phyloP scores from a whole-genome alignment of 768 basidiomycete species.

The Scleroderma citrinum region DNA sequence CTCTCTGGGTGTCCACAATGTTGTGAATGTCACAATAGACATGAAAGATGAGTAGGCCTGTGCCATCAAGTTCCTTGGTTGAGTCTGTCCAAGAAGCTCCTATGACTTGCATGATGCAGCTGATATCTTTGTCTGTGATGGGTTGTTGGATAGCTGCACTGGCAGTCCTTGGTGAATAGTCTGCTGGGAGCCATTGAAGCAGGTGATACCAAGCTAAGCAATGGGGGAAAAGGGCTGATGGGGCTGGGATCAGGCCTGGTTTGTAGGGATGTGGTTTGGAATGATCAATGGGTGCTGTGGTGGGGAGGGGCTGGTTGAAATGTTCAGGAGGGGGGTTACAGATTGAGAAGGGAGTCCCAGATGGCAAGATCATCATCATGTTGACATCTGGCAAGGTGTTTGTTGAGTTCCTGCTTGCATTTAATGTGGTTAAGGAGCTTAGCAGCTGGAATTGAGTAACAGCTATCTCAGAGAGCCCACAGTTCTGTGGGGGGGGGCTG shows the following conservation, averaged over 20 bases:
- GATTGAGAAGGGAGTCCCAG: slow-evolving; percentile 6
- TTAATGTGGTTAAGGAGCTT: background rate
- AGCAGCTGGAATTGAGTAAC: background rate
- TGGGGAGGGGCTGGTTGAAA: too few relatives aligned
- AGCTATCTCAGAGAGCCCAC: background rate
- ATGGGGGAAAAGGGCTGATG: slow-evolving; percentile 8
- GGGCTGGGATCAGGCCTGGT: slow-evolving; percentile 11
- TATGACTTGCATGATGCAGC: slow-evolving; percentile 20
- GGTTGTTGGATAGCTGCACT: slow-evolving; percentile 12
- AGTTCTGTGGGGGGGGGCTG: background rate
- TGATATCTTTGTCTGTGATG: background rate
- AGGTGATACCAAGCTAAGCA: slow-evolving; percentile 26
- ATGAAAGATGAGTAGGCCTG: slow-evolving; percentile 35
- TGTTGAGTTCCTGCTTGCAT: too few relatives aligned
- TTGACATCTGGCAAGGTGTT: too few relatives aligned
- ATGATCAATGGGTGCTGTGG: too few relatives aligned
- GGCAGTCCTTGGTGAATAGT: background rate
- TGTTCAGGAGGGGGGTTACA: too few relatives aligned
- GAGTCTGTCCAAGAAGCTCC: slow-evolving; percentile 19
- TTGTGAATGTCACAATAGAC: slow-evolving; percentile 33
- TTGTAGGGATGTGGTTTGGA: slow-evolving; percentile 4
- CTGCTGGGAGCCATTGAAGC: slow-evolving; percentile 17
- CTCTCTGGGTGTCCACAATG: slow-evolving; percentile 28
- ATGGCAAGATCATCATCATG: too few relatives aligned
- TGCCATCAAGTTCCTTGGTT: slow-evolving; percentile 28